phyloP scores from a whole-genome alignment of 768 basidiomycete species.

The Hygrophoropsis aurantiaca region DNA sequence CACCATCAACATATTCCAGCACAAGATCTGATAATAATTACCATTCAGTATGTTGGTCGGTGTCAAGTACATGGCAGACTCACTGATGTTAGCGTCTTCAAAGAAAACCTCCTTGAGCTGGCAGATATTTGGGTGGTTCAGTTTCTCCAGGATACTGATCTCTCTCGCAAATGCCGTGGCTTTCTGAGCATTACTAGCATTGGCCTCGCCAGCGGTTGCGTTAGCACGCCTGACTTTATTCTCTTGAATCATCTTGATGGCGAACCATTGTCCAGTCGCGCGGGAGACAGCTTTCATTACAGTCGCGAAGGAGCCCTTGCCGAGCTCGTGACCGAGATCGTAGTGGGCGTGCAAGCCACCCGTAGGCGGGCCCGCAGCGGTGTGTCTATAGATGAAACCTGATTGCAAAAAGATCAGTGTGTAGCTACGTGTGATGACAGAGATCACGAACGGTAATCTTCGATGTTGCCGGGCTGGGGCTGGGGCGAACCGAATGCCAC shows the following conservation, averaged over 20 bases:
- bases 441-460: slow-evolving; percentile 70
- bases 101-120: slow-evolving; percentile 75
- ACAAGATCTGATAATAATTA: slow-evolving; percentile 61
- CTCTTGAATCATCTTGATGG: slow-evolving; percentile 83
- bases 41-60: slow-evolving; percentile 7
- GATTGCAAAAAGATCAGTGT: background rate
- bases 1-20: slow-evolving; percentile 83
- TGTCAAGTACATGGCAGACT: slow-evolving; percentile 18
- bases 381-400: slow-evolving; percentile 77
- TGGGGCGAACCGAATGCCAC: slow-evolving; percentile 74
- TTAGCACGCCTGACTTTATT: slow-evolving; percentile 42
- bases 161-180: slow-evolving; percentile 58
- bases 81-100: slow-evolving; percentile 63
- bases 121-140: slow-evolving; percentile 84
- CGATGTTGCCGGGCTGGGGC: slow-evolving; percentile 47
- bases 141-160: slow-evolving; percentile 72
- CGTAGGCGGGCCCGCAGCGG: slow-evolving; percentile 46
- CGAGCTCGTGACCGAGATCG: slow-evolving; percentile 70
- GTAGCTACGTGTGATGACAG: background rate
- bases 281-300: slow-evolving; percentile 82
- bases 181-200: slow-evolving; percentile 25
- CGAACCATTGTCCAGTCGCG: slow-evolving; percentile 69
- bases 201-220: slow-evolving; percentile 27
- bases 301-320: slow-evolving; percentile 89
- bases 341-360: slow-evolving; percentile 64